These are phyloP conservation scores for Excoecaria agallocha DNA, from an alignment of 345 rosid species.

Conservation along the genomic window DNA sequence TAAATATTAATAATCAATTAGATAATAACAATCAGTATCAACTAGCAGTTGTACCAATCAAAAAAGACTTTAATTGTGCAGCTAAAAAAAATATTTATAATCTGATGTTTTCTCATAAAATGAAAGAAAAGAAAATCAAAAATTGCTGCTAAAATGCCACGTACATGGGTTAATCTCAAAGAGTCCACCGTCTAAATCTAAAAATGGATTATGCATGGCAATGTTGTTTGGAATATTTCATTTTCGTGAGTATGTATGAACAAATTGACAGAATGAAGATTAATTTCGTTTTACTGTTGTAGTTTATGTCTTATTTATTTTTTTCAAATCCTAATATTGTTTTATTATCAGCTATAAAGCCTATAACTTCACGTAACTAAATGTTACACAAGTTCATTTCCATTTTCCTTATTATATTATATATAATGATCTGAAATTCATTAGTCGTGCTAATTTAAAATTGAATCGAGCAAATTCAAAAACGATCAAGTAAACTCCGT, in stretches of 20 bases:
- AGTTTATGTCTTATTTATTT: not conserved
- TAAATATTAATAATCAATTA: no score
- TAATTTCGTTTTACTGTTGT: not conserved
- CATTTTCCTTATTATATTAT: not conserved
- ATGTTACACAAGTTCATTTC: not conserved
- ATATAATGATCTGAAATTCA: no score
- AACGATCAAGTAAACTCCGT: no score
- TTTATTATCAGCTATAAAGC: not conserved
- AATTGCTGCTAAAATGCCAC: not conserved
- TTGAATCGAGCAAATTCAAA: no score
- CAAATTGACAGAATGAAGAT: no score
- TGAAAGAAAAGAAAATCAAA: not conserved
- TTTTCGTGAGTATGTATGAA: not conserved
- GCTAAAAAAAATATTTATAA: no score
- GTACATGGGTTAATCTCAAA: not conserved
- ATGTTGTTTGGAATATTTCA: constrained; percentile 15
- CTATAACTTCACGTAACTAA: constrained; percentile 5
- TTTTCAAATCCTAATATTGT: not conserved
- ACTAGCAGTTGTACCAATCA: no score
- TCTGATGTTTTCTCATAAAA: no score
- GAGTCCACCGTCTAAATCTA: not conserved
- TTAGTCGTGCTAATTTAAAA: no score
- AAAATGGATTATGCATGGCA: not conserved
- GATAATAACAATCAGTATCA: no score
- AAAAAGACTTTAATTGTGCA: no score